Base-by-base conservation (phyloP, 1,139 yeast species). In the Magnusiomyces paraingens region DNA sequence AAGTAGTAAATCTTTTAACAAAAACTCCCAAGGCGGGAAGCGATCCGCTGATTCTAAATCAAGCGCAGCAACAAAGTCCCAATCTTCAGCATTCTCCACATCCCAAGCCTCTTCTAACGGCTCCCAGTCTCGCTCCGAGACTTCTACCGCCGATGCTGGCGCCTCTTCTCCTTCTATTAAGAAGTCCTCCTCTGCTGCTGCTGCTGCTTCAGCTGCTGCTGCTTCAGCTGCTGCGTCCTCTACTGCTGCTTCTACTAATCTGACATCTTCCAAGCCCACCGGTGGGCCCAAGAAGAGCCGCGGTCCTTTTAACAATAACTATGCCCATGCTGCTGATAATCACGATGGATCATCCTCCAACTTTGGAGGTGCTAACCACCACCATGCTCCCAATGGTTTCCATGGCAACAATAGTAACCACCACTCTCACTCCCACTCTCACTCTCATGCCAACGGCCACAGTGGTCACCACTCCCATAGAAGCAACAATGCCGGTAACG, bases 371-470 rank as follows among this genome's bases (percentile, higher is more conserved):
- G 52, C 42, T 20, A 35, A 21, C 35, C 46, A 51, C 22, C 36
- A 48, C 50, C 42, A 26, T 17, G 44, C 51, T 48, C 59, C 61
- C 70, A 45, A 44, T 68, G 58, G 70, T 64, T 60, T 71, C 66
- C 49, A 50, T 45, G 12, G 51, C 35, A 21, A 41, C 48, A 50
- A 22, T 52, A 49, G 42, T 22, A 15, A 36, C 53, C 65, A 64
- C 60, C 70, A 69, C 32, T 22, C 17, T 40, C 38, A 55, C 64
- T 66, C 66, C 59, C 70, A 72, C 61, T 73, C 71, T 61, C 72
- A 69, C 64, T 70, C 70, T 59, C 50, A 54, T 50, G 51, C 53
- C 18, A 35, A 41, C 35, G 29, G 49, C 64, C 64, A 59, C 56
- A 63, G 51, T 54, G 47, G 32, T 42, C 51, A 45, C 44, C 50